Conservation (phyloP, 352 stramenopile species). For the Pythium apleroticum region DNA sequence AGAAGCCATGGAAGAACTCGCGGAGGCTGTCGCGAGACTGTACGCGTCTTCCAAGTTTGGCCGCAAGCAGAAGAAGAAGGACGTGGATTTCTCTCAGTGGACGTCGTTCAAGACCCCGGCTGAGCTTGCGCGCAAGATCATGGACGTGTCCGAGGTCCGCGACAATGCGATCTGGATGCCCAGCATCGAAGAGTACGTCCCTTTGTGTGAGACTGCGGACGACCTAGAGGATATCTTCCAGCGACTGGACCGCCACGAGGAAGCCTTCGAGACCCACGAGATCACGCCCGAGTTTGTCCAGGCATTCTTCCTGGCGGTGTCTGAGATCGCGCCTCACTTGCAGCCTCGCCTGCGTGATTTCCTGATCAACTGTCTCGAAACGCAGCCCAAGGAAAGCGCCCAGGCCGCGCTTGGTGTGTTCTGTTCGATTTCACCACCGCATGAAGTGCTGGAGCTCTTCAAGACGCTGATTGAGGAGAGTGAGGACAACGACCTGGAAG, state of each 20-base stretch:
- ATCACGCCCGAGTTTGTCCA: constrained; percentile 53
- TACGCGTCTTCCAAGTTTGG: constrained; percentile 6
- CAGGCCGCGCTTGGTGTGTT: constrained; percentile 56
- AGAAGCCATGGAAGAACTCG: constrained; percentile 13
- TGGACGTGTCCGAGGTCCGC: constrained; percentile 14
- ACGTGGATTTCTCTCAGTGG: constrained; percentile 5
- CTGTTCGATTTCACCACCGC: constrained; percentile 41
- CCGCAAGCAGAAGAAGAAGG: not conserved
- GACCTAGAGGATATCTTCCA: constrained; percentile 23
- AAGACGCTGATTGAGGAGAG: constrained; percentile 34
- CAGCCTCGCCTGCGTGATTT: constrained; percentile 42
- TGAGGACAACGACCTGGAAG: constrained; percentile 31
- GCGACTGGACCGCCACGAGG: constrained; percentile 39
- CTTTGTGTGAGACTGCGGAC: constrained; percentile 3
- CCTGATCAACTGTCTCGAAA: constrained; percentile 41
- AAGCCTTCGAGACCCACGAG: constrained; percentile 23
- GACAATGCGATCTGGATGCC: constrained; percentile 12
- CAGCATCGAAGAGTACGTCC: constrained; percentile 20
- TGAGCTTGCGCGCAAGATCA: constrained; percentile 15
- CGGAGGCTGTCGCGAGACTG: constrained; percentile 3
- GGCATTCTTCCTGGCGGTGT: constrained; percentile 45
- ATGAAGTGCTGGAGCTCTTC: constrained; percentile 41
- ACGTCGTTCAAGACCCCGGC: constrained; percentile 6
- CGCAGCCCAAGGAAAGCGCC: constrained; percentile 37
- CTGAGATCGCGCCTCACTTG: constrained; percentile 30